Evolutionary conservation across 2,329 filamentous ascomycete genomes (phyloP).

Genomic region (Didymellaceae sp.): DNA sequence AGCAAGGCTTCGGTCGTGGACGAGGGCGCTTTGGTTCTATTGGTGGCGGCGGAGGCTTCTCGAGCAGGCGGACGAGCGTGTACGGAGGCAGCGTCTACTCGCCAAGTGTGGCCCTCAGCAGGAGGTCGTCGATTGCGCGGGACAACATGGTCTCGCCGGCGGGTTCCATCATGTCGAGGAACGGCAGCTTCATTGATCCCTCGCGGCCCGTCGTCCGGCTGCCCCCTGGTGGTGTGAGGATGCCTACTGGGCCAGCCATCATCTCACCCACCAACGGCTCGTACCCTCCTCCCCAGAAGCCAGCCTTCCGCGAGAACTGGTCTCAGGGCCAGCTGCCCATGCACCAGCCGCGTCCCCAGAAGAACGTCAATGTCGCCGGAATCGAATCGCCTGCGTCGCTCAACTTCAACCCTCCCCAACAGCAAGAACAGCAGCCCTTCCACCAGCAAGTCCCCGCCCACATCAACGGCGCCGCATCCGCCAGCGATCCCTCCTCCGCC

Average conservation of each 20-base stretch:
- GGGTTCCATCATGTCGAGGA: slow-evolving; percentile 76
- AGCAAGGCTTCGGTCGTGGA: slow-evolving; percentile 73
- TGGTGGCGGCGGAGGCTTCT: slow-evolving; percentile 68
- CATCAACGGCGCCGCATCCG: slow-evolving; percentile 62
- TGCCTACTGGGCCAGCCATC: slow-evolving; percentile 39
- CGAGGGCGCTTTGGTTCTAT: slow-evolving; percentile 74
- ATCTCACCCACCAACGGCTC: slow-evolving; percentile 44
- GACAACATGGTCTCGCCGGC: slow-evolving; percentile 80
- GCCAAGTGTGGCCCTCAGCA: slow-evolving; percentile 85
- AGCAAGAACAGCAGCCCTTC: slow-evolving; percentile 82
- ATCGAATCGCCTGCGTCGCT: slow-evolving; percentile 82
- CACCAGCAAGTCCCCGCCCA: slow-evolving; percentile 91
- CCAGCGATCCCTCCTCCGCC: slow-evolving; percentile 46
- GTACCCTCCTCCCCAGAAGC: slow-evolving; percentile 61
- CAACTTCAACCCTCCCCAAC: slow-evolving; percentile 65
- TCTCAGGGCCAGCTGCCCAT: slow-evolving; percentile 69
- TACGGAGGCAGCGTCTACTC: slow-evolving; percentile 83
- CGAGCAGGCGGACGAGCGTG: slow-evolving; percentile 79
- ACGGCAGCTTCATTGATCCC: slow-evolving; percentile 62
- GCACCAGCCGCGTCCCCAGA: slow-evolving; percentile 94
- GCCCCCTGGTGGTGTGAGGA: slow-evolving; percentile 65
- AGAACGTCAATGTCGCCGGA: slow-evolving; percentile 88
- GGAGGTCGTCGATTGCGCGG: slow-evolving; percentile 78
- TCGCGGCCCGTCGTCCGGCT: slow-evolving; percentile 80
- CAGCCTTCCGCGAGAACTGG: slow-evolving; percentile 66